Evolutionary conservation across 23 red algal species (phyloP), one percentile per base, ranked within the genome.

Genomic region (Porphyridium purpureum): DNA sequence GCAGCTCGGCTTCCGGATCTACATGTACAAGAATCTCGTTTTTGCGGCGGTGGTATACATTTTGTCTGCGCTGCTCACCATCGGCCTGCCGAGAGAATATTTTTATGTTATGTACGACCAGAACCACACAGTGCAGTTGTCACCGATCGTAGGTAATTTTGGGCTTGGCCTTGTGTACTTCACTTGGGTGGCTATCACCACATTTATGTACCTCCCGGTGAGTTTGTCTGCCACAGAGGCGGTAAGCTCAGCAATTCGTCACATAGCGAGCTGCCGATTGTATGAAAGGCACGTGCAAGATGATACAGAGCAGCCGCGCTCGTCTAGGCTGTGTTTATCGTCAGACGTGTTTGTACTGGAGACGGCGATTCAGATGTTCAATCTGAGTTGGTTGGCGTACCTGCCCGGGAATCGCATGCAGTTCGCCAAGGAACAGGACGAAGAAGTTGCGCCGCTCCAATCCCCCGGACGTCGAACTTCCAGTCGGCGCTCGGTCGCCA

Each of bases 1-100:
- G 32, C 76, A 82, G 56, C 65, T 82, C 11, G 76, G 76, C 38
- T 82, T 82, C 72, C 76, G 76, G 11, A 71, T 64, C 40, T 82
- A 64, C 34, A 66, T 69, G 19, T 82, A 60, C 61, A 64, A 82
- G 57, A 82, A 54, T 0, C 76, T 69, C 55, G 56, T 58, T 14
- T 70, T 68, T 30, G 62, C 57, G 21, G 29, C 34, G 23, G 63
- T 57, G 29, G 63, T 82, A 57, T 29, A 65, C 24, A 42, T 44
- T n/a, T 31, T 82, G 1, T 59, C 49, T 22, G 31, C 48, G 17
- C 25, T 82, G 34, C 44, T 69, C 23, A 55, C 49, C 17, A 54
- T 24, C 21, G 44, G 63, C 41, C 19, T 70, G 31, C 76, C 76
- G 9, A 20, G 11, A 3, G 49, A 48, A 0, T 49, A 59, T 22